These are phyloP conservation scores for Adansonia digitata DNA, from an alignment of 345 rosid species.

Conservation along the genomic window DNA sequence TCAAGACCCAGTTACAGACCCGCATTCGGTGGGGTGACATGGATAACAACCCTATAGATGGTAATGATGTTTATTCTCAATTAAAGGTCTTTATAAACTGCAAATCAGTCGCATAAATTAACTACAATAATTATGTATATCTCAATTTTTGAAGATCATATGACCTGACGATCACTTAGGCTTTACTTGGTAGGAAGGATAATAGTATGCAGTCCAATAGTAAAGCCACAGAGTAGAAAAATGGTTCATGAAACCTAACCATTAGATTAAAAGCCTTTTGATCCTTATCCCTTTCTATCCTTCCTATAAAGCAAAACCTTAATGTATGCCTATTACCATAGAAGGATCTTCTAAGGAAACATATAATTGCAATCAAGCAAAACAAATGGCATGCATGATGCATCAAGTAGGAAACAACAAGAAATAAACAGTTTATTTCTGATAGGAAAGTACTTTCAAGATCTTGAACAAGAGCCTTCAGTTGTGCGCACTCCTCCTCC, in stretches of 20 bases:
- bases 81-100: background rate
- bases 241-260: background rate
- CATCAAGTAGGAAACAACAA: background rate
- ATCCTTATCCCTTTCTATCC: background rate
- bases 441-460: constrained; percentile 49
- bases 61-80: background rate
- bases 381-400: background rate
- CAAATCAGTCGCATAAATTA: background rate
- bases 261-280: background rate
- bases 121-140: background rate
- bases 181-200: background rate
- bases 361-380: background rate
- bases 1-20: background rate
- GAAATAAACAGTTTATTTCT: background rate
- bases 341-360: background rate
- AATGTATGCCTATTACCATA: background rate
- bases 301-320: background rate
- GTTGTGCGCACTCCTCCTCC: constrained; percentile 55
- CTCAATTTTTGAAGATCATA: background rate
- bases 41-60: background rate
- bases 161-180: background rate
- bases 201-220: background rate
- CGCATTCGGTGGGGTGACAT: background rate
- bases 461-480: constrained; percentile 61
- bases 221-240: background rate